phyloP scores from a whole-genome alignment of 2,329 filamentous ascomycete species.

The Sporothrix pseudoabietina region DNA sequence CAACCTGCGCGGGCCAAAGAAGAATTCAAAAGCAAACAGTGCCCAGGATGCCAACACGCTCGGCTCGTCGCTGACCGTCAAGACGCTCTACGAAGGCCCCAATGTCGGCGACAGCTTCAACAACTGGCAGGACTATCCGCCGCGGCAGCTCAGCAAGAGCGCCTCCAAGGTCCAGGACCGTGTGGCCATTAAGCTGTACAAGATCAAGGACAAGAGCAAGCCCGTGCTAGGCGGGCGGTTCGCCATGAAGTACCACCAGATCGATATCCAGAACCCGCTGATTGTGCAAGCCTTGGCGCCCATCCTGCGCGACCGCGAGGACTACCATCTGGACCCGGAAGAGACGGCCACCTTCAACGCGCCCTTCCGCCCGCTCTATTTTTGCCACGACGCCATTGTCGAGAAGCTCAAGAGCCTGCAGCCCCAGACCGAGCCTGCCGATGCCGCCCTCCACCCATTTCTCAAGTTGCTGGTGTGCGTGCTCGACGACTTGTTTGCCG shows the following conservation, averaged over 20 bases:
- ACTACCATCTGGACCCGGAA: constrained; percentile 44
- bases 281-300: constrained; percentile 49
- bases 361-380: constrained; percentile 50
- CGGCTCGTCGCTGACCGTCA: constrained; percentile 39
- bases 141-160: constrained; percentile 47
- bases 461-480: constrained; percentile 47
- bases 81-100: constrained; percentile 47
- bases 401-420: constrained; percentile 39
- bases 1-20: not conserved
- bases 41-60: constrained; percentile 28
- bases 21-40: constrained; percentile 5
- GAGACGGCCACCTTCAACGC: constrained; percentile 44
- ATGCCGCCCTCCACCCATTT: constrained; percentile 42
- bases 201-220: constrained; percentile 49
- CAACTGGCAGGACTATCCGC: constrained; percentile 48
- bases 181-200: constrained; percentile 51
- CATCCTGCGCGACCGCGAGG: constrained; percentile 47
- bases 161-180: constrained; percentile 44
- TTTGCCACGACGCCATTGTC: constrained; percentile 49
- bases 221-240: constrained; percentile 45
- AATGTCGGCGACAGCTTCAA: constrained; percentile 37
- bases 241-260: constrained; percentile 45
- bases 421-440: constrained; percentile 25
- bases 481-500: constrained; percentile 49
- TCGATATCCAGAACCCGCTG: constrained; percentile 49